phyloP scores from a whole-genome alignment of 805 yeast species.

The Candida sanyiensis region DNA sequence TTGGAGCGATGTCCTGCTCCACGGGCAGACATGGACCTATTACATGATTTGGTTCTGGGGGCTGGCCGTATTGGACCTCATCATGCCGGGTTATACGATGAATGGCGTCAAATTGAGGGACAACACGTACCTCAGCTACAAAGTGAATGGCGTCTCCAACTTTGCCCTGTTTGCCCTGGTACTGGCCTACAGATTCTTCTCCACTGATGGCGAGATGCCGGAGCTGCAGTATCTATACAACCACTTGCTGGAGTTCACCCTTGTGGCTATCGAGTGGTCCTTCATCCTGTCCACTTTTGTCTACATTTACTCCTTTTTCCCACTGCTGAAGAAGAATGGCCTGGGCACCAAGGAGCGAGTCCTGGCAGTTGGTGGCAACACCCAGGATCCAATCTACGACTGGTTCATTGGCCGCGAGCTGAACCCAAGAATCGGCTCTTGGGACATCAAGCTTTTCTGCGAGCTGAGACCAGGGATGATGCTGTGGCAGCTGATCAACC shows the following conservation, averaged over 20 bases:
- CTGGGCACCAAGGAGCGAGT: constrained; percentile 57
- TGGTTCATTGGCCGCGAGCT: constrained; percentile 97
- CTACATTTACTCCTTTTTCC: constrained; percentile 63
- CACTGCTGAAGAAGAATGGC: constrained; percentile 46
- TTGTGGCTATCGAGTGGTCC: constrained; percentile 60
- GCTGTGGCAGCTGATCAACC: constrained; percentile 74
- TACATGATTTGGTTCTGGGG: constrained; percentile 70
- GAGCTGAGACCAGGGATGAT: constrained; percentile 94
- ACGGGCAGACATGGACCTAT: constrained; percentile 49
- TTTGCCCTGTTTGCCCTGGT: constrained; percentile 34
- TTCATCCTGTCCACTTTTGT: constrained; percentile 56
- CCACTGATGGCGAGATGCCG: constrained; percentile 55
- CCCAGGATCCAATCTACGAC: constrained; percentile 70
- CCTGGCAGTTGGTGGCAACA: constrained; percentile 81
- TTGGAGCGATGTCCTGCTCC: constrained; percentile 31
- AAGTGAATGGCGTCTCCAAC: constrained; percentile 73
- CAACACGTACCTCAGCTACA: constrained; percentile 63
- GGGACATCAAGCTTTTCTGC: constrained; percentile 88
- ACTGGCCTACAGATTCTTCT: constrained; percentile 47
- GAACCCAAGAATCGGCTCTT: constrained; percentile 79
- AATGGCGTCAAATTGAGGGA: constrained; percentile 73
- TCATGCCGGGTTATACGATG: constrained; percentile 58
- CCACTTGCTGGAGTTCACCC: constrained; percentile 59
- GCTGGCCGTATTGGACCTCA: constrained; percentile 55
- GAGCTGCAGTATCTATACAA: constrained; percentile 74